These are phyloP conservation scores for Globisporangium lucens DNA, from an alignment of 352 stramenopile genomes.

Conservation along the genomic window DNA sequence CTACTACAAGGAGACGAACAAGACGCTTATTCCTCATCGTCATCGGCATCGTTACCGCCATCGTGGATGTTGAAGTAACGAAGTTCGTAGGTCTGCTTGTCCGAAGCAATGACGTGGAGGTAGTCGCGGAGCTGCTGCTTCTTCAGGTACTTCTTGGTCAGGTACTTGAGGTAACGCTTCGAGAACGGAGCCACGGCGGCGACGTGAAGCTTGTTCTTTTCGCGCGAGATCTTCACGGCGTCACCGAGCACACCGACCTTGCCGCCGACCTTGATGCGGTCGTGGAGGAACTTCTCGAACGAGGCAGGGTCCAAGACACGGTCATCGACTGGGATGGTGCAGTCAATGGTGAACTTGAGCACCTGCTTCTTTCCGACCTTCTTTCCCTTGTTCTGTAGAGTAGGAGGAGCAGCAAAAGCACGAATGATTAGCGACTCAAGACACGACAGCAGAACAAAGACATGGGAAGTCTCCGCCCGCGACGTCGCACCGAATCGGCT, in stretches of 20 bases:
- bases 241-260: slow-evolving; percentile 97
- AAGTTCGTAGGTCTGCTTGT: slow-evolving; percentile 99
- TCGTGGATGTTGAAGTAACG: slow-evolving; percentile 98
- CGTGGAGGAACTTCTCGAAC: slow-evolving; percentile 99
- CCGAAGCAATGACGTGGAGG: slow-evolving; percentile 97
- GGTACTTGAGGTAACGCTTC: slow-evolving; percentile 99
- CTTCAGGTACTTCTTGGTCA: slow-evolving; percentile 99
- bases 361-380: slow-evolving; percentile 89
- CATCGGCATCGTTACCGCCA: slow-evolving; percentile 87
- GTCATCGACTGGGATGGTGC: slow-evolving; percentile 97
- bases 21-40: slow-evolving; percentile 85
- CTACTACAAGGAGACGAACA: not conserved
- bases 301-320: slow-evolving; percentile 98
- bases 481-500: slow-evolving; percentile 6
- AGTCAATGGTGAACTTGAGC: slow-evolving; percentile 94
- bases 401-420: not conserved
- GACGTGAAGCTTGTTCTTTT: slow-evolving; percentile 97
- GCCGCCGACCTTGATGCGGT: slow-evolving; percentile 99
- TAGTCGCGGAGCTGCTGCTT: slow-evolving; percentile 99
- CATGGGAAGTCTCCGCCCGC: not conserved
- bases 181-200: slow-evolving; percentile 94
- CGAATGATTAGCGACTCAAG: slow-evolving; percentile 11
- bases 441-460: not conserved
- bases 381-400: slow-evolving; percentile 72
- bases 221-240: slow-evolving; percentile 93